Evolutionary conservation across 2,329 filamentous ascomycete genomes (phyloP).

Genomic region (Cladosporium sp.): DNA sequence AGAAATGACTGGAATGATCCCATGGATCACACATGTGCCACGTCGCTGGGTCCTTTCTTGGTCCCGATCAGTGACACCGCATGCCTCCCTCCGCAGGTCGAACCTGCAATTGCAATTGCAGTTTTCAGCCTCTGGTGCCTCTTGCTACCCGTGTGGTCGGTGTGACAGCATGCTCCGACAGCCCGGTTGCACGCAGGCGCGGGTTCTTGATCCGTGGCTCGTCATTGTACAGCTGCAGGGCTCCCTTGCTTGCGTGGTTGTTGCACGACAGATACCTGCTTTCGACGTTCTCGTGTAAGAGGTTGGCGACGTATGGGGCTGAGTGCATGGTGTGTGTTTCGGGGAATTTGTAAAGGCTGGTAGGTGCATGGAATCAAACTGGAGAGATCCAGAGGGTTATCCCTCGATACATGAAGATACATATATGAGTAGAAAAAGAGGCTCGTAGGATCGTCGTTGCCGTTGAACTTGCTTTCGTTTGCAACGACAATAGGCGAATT

Average conservation of each 20-base stretch:
- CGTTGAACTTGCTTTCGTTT: background rate
- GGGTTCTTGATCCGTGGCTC: background rate
- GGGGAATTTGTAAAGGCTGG: background rate
- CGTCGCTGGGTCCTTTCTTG: background rate
- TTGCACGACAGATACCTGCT: constrained; percentile 2
- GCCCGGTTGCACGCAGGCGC: constrained; percentile 1
- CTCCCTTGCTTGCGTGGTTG: background rate
- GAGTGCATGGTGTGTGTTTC: background rate
- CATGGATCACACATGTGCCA: background rate
- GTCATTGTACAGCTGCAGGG: constrained; percentile 6
- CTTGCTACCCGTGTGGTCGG: background rate
- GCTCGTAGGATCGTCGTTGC: too few relatives aligned
- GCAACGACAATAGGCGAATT: background rate
- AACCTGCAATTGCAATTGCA: constrained; percentile 9
- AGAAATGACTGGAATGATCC: background rate
- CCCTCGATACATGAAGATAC: too few relatives aligned
- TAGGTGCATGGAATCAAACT: background rate
- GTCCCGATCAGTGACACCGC: constrained; percentile 2
- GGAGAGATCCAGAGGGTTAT: background rate
- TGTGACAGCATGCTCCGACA: constrained; percentile 9
- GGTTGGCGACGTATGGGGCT: background rate
- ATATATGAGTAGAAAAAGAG: too few relatives aligned
- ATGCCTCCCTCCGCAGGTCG: background rate
- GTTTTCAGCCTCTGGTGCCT: background rate
- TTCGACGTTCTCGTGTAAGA: background rate